These are phyloP conservation scores for Tephrocybe rancida DNA, from an alignment of 768 basidiomycete species.

Conservation along the genomic window DNA sequence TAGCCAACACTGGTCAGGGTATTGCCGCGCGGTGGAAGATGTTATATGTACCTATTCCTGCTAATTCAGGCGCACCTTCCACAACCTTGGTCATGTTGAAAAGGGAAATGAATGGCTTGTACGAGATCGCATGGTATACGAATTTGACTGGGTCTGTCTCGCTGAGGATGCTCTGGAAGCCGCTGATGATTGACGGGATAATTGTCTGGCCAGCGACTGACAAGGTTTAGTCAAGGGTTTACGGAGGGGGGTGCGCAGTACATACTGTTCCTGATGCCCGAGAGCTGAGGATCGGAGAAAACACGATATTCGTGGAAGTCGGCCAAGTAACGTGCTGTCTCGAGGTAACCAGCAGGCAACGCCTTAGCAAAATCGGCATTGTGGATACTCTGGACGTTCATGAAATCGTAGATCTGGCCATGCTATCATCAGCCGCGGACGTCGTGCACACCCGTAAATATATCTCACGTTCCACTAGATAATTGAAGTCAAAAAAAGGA, in stretches of 20 bases:
- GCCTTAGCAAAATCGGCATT: slow-evolving; percentile 51
- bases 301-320: slow-evolving; percentile 76
- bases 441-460: not conserved
- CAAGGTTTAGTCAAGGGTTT: not conserved
- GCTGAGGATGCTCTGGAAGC: slow-evolving; percentile 53
- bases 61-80: slow-evolving; percentile 50
- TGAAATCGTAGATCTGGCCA: slow-evolving; percentile 64
- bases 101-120: slow-evolving; percentile 78
- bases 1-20: slow-evolving; percentile 21
- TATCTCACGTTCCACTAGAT: slow-evolving; percentile 39
- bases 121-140: slow-evolving; percentile 61
- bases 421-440: not conserved
- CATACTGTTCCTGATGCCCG: slow-evolving; percentile 70
- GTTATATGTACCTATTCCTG: slow-evolving; percentile 54
- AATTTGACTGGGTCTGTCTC: slow-evolving; percentile 56
- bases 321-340: slow-evolving; percentile 60
- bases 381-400: slow-evolving; percentile 75
- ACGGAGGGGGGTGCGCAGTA: not conserved
- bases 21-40: not conserved
- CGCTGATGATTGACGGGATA: slow-evolving; percentile 58
- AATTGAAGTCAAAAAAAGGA: not conserved
- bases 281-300: slow-evolving; percentile 52
- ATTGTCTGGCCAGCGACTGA: slow-evolving; percentile 71
- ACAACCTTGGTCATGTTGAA: slow-evolving; percentile 76
- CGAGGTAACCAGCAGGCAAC: slow-evolving; percentile 52